Evolutionary conservation across 2,329 filamentous ascomycete genomes (phyloP).

Genomic region (Penicillium hordei): DNA sequence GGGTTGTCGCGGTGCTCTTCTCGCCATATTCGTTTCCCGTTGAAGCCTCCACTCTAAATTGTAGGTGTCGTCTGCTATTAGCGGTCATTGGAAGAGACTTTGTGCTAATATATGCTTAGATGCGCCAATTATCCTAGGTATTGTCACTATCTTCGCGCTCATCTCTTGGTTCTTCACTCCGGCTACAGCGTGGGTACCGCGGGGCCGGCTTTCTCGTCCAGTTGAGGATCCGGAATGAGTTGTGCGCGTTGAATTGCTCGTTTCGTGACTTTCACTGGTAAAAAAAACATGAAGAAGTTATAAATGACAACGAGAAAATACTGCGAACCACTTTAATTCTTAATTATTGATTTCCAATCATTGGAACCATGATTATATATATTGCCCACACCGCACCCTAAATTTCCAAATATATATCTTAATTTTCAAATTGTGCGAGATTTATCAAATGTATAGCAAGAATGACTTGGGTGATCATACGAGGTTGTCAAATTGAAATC

Average conservation of each 20-base stretch:
- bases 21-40: conserved; percentile 50
- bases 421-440: not conserved
- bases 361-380: not conserved
- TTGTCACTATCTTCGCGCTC: not conserved
- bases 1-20: conserved; percentile 51
- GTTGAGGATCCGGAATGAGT: not conserved
- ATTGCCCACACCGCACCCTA: not conserved
- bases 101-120: not conserved
- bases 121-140: not conserved
- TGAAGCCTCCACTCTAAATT: not conserved
- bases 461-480: no score
- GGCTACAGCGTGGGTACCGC: not conserved
- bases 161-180: not conserved
- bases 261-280: not conserved
- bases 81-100: not conserved
- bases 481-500: not conserved
- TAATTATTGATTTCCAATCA: not conserved
- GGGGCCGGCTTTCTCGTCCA: not conserved
- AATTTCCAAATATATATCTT: not conserved
- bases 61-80: not conserved
- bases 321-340: not conserved
- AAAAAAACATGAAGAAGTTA: not conserved
- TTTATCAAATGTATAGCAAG: not conserved
- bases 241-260: not conserved
- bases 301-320: not conserved